Evolutionary conservation across 768 basidiomycete genomes (phyloP), one percentile per base, ranked within the genome.

Genomic region (Leucogyrophana mollusca): DNA sequence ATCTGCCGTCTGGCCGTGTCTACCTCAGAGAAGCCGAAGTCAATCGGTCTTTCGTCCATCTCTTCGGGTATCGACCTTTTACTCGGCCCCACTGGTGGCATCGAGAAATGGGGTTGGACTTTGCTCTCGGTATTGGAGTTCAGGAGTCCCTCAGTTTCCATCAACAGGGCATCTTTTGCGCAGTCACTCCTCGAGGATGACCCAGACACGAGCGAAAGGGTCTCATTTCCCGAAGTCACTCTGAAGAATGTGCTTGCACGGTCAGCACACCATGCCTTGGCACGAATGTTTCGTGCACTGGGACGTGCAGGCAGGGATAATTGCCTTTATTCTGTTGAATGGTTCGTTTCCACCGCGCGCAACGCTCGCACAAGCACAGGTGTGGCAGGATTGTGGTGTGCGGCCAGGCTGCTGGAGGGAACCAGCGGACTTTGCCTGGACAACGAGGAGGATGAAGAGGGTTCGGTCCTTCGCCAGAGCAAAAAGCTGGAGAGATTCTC

Each of bases 91-190:
- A 77, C 70, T 0, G 91, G 92, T 5, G 85, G 88, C 0, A 81
- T 96, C 14, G 92, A 96, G 56, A 84, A 84, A 62, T 98, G 94
- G 95, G 90, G 92, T 4, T 93, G 88, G 86, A 79, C 80, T 39
- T 59, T 99, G 4, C 73, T 98, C 22, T 78, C 80, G 0, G 89
- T 87, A n/a, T 68, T 97, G 32, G 85, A 92, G 54, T 81, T 98
- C 46, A 68, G 63, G 3, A 71, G 73, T 51, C 86, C 77, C n/a
- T 64, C 71, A 7, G 62, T 80, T 40, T 64, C 71, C 5, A 60
- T 78, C 9, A 72, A 78, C 11, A 67, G 71, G 45, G 65, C 73
- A 3, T 74, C 82, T 4, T 63, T 71, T 3, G 77, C 76, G 0
- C 81, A 77, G 45, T 66, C 82, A 17, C 71, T 80, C 64, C 71